Evolutionary conservation across 202 grass and related monocot species (phyloP).

Genomic region (Cymbopogon flexuosus): DNA sequence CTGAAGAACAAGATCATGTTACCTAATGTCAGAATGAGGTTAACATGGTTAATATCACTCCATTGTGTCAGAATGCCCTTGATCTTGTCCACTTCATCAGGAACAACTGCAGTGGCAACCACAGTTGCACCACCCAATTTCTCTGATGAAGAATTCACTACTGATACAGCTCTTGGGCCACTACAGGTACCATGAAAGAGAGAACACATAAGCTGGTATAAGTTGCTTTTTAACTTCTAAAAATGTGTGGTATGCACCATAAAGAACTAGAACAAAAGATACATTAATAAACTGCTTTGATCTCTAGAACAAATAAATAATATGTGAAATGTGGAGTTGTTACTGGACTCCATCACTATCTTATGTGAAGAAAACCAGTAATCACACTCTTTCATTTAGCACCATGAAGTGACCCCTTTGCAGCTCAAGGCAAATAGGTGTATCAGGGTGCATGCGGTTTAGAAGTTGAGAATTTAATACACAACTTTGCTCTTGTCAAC

Average conservation of each 20-base stretch:
- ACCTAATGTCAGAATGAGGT: constrained; percentile 95
- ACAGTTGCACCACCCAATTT: constrained; percentile 70
- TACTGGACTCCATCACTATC: constrained; percentile 35
- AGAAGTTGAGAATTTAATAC: background rate
- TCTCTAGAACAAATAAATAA: background rate
- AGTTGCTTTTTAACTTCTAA: background rate
- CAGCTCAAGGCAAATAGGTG: constrained; percentile 57
- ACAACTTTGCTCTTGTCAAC: background rate
- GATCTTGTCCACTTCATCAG: constrained; percentile 87
- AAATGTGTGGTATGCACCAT: constrained; percentile 11
- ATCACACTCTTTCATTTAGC: constrained; percentile 53
- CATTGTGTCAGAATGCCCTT: constrained; percentile 56
- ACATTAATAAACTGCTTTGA: background rate
- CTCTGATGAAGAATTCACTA: constrained; percentile 85
- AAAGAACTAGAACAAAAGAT: background rate
- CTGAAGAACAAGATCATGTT: constrained; percentile 23
- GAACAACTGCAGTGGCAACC: constrained; percentile 76
- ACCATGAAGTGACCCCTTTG: constrained; percentile 68
- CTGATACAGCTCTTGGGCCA: constrained; percentile 81
- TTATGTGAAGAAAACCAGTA: constrained; percentile 38
- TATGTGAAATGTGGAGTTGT: constrained; percentile 37
- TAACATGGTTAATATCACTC: constrained; percentile 62
- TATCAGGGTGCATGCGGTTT: constrained; percentile 67
- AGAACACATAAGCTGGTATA: background rate
- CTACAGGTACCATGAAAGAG: constrained; percentile 33